phyloP scores from a whole-genome alignment of 2,329 filamentous ascomycete species.

The Fusarium secorum region DNA sequence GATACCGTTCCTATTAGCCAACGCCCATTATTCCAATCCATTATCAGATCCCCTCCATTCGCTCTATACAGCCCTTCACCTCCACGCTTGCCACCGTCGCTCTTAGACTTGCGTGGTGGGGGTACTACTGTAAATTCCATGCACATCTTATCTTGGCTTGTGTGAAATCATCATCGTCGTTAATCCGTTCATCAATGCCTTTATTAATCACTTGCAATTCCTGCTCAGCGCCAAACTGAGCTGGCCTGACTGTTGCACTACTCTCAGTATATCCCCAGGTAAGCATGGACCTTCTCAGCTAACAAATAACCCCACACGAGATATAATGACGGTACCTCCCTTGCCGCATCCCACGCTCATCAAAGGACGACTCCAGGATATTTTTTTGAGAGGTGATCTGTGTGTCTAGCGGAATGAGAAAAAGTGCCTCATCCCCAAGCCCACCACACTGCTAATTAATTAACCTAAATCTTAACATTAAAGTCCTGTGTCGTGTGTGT shows the following conservation, averaged over 20 bases:
- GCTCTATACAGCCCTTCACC: constrained; percentile 9
- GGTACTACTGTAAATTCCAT: constrained; percentile 1
- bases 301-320: constrained; percentile 18
- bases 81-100: constrained; percentile 30
- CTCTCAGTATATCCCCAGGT: not conserved
- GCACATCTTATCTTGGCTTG: constrained; percentile 32
- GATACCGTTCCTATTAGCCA: constrained; percentile 37
- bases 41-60: constrained; percentile 36
- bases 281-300: constrained; percentile 2
- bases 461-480: constrained; percentile 17
- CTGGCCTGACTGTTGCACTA: constrained; percentile 15
- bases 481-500: constrained; percentile 1
- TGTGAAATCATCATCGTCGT: constrained; percentile 30
- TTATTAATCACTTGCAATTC: not conserved
- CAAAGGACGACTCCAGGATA: not conserved
- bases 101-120: constrained; percentile 19
- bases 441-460: constrained; percentile 3
- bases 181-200: constrained; percentile 7
- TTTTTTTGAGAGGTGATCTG: not conserved
- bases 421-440: not conserved
- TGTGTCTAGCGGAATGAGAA: not conserved
- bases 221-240: constrained; percentile 13
- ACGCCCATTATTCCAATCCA: constrained; percentile 32
- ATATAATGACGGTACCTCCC: constrained; percentile 1
- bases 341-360: constrained; percentile 3